Conservation (phyloP, 2,329 filamentous ascomycete species). For the Apiospora phragmitis region DNA sequence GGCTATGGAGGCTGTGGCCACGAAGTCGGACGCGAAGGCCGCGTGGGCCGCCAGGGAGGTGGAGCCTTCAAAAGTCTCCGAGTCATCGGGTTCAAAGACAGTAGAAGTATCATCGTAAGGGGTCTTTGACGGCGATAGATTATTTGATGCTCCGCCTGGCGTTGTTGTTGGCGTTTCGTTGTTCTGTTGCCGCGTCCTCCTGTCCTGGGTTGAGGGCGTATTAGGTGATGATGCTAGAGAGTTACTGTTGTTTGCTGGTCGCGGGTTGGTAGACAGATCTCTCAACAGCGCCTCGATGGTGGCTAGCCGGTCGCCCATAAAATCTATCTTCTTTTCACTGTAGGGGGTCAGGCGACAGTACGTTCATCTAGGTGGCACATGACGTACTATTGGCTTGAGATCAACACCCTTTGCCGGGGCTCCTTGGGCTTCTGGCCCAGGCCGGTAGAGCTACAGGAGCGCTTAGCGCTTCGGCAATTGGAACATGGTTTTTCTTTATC, state of each 20-base stretch:
- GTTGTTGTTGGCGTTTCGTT: background rate
- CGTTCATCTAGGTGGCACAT: too few relatives aligned
- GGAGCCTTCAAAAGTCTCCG: slow-evolving; percentile 50
- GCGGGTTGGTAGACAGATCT: slow-evolving; percentile 26
- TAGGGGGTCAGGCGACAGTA: background rate
- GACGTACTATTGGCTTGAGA: slow-evolving; percentile 60
- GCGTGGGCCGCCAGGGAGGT: slow-evolving; percentile 48
- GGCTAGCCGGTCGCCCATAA: slow-evolving; percentile 38
- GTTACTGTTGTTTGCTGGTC: background rate
- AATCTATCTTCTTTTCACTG: slow-evolving; percentile 54
- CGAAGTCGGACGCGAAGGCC: slow-evolving; percentile 46
- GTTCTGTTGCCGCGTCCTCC: background rate
- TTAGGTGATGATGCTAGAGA: background rate
- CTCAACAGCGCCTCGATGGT: slow-evolving; percentile 39
- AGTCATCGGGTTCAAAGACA: slow-evolving; percentile 56
- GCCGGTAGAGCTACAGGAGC: slow-evolving; percentile 56
- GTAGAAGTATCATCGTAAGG: slow-evolving; percentile 36
- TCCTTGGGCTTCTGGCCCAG: slow-evolving; percentile 56
- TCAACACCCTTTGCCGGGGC: slow-evolving; percentile 55
- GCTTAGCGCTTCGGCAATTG: slow-evolving; percentile 55
- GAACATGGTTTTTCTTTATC: slow-evolving; percentile 60
- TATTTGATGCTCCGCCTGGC: slow-evolving; percentile 10
- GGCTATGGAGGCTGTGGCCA: slow-evolving; percentile 35
- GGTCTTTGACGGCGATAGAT: slow-evolving; percentile 23
- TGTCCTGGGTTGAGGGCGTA: background rate